Evolutionary conservation across 192 early-diverging fungal genomes (phyloP).

Genomic region (Globomyces pollinis-pini): DNA sequence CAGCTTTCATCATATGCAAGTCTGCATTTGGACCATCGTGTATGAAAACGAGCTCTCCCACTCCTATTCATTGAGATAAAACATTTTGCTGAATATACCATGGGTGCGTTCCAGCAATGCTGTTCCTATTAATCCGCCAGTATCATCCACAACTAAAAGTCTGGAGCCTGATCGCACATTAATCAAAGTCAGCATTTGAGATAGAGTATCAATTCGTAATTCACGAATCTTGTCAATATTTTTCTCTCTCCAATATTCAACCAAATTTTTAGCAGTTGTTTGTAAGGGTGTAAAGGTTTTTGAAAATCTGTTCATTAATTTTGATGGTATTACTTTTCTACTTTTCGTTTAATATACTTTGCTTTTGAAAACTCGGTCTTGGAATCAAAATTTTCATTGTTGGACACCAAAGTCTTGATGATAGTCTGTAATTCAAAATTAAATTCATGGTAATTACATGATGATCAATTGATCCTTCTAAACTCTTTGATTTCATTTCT

Average conservation of each 20-base stretch:
- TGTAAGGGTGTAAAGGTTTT: slow-evolving; percentile 71
- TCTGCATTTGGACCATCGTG: slow-evolving; percentile 8
- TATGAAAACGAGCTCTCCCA: slow-evolving; percentile 2
- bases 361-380: slow-evolving; percentile 95
- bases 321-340: slow-evolving; percentile 28
- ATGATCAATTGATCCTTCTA: slow-evolving; percentile 58
- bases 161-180: slow-evolving; percentile 69
- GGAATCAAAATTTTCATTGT: slow-evolving; percentile 75
- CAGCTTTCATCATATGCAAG: neutral
- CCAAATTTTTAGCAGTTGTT: slow-evolving; percentile 67
- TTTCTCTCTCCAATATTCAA: slow-evolving; percentile 67
- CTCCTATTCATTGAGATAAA: slow-evolving; percentile 34
- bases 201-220: slow-evolving; percentile 80
- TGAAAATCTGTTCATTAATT: slow-evolving; percentile 63
- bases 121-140: slow-evolving; percentile 72
- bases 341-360: slow-evolving; percentile 80
- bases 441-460: too few species aligned
- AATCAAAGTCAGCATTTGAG: slow-evolving; percentile 75
- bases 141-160: slow-evolving; percentile 82
- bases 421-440: too few species aligned
- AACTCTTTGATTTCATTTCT: slow-evolving; percentile 63
- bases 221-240: slow-evolving; percentile 77
- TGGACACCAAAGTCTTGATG: slow-evolving; percentile 71
- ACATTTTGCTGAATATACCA: slow-evolving; percentile 11
- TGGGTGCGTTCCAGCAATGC: slow-evolving; percentile 76